These are phyloP conservation scores for Trichoderma arundinaceum DNA, from an alignment of 2,329 filamentous ascomycete genomes.

Conservation along the genomic window DNA sequence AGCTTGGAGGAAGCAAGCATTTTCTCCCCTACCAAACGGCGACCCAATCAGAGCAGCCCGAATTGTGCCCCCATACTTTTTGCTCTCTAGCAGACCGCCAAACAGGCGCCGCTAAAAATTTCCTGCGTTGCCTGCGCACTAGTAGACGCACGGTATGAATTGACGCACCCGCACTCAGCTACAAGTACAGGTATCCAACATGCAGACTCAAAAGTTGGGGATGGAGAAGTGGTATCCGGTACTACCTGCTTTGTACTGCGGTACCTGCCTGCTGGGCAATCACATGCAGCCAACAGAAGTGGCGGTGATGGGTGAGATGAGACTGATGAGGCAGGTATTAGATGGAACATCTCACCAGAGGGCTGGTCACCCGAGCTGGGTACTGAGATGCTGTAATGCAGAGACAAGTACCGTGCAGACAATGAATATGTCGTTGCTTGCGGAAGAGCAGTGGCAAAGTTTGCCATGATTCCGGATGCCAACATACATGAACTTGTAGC, in stretches of 20 bases:
- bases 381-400: too few relatives aligned
- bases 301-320: background rate
- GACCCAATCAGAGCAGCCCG: slow-evolving; percentile 20
- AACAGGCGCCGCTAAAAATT: slow-evolving; percentile 5
- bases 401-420: too few relatives aligned
- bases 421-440: too few relatives aligned
- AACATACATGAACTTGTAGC: too few relatives aligned
- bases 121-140: slow-evolving; percentile 2
- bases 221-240: too few relatives aligned
- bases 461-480: too few relatives aligned
- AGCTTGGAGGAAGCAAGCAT: slow-evolving; percentile 19
- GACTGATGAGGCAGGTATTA: background rate
- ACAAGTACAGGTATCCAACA: background rate
- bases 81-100: slow-evolving; percentile 11
- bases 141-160: background rate
- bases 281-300: slow-evolving; percentile 11
- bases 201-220: background rate
- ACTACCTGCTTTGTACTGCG: too few relatives aligned
- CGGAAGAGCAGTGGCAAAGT: too few relatives aligned
- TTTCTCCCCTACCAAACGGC: background rate
- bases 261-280: background rate
- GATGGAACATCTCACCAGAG: too few relatives aligned
- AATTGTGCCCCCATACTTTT: slow-evolving; percentile 1
- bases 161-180: background rate
- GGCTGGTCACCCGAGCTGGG: too few relatives aligned